phyloP scores from a whole-genome alignment of 2,329 filamentous ascomycete species.

The Microdochium bolleyi region DNA sequence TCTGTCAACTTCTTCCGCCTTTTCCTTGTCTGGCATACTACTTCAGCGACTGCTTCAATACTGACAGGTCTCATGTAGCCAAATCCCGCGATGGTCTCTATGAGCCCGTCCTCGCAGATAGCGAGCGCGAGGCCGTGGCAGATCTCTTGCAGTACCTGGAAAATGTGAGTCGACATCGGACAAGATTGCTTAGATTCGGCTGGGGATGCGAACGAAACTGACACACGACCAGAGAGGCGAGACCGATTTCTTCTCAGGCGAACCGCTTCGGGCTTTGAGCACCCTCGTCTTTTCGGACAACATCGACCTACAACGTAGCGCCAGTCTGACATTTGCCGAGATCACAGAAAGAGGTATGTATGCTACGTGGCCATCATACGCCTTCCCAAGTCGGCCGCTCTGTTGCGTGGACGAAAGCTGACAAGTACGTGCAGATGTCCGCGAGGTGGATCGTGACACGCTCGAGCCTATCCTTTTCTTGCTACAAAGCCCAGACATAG shows the following conservation, averaged over 20 bases:
- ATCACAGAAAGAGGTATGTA: slow-evolving; percentile 90
- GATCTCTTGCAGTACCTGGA: slow-evolving; percentile 93
- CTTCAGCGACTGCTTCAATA: slow-evolving; percentile 1
- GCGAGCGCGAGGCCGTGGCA: slow-evolving; percentile 92
- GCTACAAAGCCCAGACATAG: slow-evolving; percentile 89
- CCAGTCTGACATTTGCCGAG: slow-evolving; percentile 96
- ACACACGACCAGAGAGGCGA: slow-evolving; percentile 65
- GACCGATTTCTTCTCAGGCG: slow-evolving; percentile 96
- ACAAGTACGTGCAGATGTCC: slow-evolving; percentile 66
- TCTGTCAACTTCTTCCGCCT: slow-evolving; percentile 3
- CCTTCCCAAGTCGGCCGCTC: neutral
- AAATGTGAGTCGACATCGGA: slow-evolving; percentile 56
- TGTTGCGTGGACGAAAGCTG: slow-evolving; percentile 1
- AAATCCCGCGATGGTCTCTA: slow-evolving; percentile 76
- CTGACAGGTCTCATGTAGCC: slow-evolving; percentile 37
- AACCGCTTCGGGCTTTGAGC: slow-evolving; percentile 86
- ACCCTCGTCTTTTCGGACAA: slow-evolving; percentile 98
- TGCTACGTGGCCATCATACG: neutral
- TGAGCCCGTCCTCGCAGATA: slow-evolving; percentile 85
- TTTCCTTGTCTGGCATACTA: slow-evolving; percentile 1
- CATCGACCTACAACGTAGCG: slow-evolving; percentile 93
- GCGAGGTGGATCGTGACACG: slow-evolving; percentile 90
- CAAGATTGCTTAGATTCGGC: neutral
- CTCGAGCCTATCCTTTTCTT: slow-evolving; percentile 94
- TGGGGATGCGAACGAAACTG: slow-evolving; percentile 13